These are phyloP conservation scores for Phytophthora sojae DNA, from an alignment of 352 stramenopile species.

Conservation along the genomic window DNA sequence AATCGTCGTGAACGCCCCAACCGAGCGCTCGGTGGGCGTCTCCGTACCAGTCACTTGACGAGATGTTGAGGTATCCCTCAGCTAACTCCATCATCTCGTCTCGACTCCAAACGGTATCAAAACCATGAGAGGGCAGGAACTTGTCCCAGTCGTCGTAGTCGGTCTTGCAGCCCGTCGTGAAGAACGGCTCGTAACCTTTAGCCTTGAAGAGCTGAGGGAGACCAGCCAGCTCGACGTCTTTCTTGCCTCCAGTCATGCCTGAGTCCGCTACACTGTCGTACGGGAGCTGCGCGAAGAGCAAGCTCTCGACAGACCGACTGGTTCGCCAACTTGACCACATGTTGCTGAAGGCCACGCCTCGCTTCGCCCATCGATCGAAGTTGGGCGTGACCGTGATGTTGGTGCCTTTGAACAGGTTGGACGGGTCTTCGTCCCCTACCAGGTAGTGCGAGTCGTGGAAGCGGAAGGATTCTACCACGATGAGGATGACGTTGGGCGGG, in stretches of 20 bases:
- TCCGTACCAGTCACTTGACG: conserved; percentile 41
- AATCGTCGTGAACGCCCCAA: conserved; percentile 66
- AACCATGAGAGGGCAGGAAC: conserved; percentile 60
- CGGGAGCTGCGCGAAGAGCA: conserved; percentile 59
- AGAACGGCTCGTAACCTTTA: conserved; percentile 59
- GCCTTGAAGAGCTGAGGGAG: conserved; percentile 61
- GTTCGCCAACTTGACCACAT: conserved; percentile 71
- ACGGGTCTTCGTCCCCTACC: conserved; percentile 43
- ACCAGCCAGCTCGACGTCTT: conserved; percentile 39
- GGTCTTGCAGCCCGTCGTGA: conserved; percentile 51
- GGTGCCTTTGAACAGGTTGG: conserved; percentile 45
- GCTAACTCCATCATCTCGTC: conserved; percentile 52
- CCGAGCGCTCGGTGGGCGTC: conserved; percentile 16
- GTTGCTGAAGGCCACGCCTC: conserved; percentile 58
- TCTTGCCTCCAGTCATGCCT: conserved; percentile 42
- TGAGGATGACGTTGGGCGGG: conserved; percentile 58
- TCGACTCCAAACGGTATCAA: conserved; percentile 51
- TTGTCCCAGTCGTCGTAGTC: conserved; percentile 60
- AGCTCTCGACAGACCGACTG: conserved; percentile 64
- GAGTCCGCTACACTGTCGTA: conserved; percentile 49
- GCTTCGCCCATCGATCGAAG: conserved; percentile 59
- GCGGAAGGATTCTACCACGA: conserved; percentile 65
- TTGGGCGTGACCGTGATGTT: conserved; percentile 51
- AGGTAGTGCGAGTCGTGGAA: conserved; percentile 64
- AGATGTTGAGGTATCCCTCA: conserved; percentile 45